Conservation (phyloP, 1,139 yeast genomes). For the Nakaseomyces kungkrabaensis region DNA sequence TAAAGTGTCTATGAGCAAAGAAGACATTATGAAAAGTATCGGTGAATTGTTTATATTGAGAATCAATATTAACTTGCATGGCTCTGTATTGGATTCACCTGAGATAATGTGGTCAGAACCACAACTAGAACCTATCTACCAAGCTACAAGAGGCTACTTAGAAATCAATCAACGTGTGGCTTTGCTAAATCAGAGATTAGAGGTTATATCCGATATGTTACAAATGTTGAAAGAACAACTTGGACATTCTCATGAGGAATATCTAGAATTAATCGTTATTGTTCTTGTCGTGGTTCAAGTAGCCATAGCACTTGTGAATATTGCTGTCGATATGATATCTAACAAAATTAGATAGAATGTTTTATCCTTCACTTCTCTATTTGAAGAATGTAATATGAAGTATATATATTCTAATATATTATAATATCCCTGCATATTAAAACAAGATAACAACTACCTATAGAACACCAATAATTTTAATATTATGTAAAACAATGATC, state of each 20-base stretch:
- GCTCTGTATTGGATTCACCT: constrained; percentile 90
- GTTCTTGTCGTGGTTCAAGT: constrained; percentile 91
- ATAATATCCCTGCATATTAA: too few species aligned
- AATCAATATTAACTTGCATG: constrained; percentile 85
- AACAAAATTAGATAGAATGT: constrained; percentile 7
- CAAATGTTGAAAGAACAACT: constrained; percentile 95
- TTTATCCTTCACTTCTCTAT: background rate
- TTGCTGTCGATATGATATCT: constrained; percentile 36
- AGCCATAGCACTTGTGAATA: constrained; percentile 73
- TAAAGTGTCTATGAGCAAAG: constrained; percentile 87
- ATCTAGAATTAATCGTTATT: constrained; percentile 83
- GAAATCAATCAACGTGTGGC: constrained; percentile 92
- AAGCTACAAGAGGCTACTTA: constrained; percentile 87
- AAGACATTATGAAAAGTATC: constrained; percentile 90
- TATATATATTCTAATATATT: too few species aligned
- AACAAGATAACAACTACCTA: too few species aligned
- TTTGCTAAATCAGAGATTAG: constrained; percentile 77
- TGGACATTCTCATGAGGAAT: constrained; percentile 87
- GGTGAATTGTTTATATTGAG: constrained; percentile 89
- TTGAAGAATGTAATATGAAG: too few species aligned
- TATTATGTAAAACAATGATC: background rate
- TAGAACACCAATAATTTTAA: too few species aligned
- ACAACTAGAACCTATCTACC: constrained; percentile 91
- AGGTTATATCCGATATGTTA: constrained; percentile 82
- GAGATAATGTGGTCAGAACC: constrained; percentile 99